phyloP scores from a whole-genome alignment of 2,329 filamentous ascomycete genomes.

The Xylariales sp. region DNA sequence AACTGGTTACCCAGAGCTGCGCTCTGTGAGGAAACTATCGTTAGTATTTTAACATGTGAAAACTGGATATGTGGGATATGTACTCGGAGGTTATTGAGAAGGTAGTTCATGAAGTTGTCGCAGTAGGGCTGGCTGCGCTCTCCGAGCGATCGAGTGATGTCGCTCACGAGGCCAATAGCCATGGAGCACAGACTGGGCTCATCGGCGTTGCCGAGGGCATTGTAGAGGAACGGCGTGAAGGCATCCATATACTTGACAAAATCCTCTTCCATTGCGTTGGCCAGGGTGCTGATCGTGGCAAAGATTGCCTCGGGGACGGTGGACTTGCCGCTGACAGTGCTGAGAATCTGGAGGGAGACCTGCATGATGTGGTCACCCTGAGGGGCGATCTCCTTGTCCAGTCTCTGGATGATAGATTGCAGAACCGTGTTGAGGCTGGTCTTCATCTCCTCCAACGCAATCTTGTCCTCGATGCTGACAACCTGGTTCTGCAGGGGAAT shows the following conservation, averaged over 20 bases:
- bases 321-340: slow-evolving; percentile 75
- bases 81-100: slow-evolving; percentile 85
- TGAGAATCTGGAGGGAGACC: slow-evolving; percentile 75
- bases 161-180: slow-evolving; percentile 95
- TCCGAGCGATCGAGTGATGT: slow-evolving; percentile 88
- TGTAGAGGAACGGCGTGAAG: slow-evolving; percentile 89
- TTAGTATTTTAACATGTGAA: background rate
- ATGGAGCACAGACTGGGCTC: slow-evolving; percentile 92
- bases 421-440: slow-evolving; percentile 90
- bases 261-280: slow-evolving; percentile 85
- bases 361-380: slow-evolving; percentile 95
- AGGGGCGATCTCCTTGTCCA: slow-evolving; percentile 86
- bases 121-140: slow-evolving; percentile 92
- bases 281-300: slow-evolving; percentile 84
- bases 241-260: slow-evolving; percentile 98
- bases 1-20: slow-evolving; percentile 89
- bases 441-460: slow-evolving; percentile 96
- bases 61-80: slow-evolving; percentile 24
- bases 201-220: slow-evolving; percentile 90
- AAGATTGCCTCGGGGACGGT: slow-evolving; percentile 94
- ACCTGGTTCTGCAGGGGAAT: slow-evolving; percentile 87
- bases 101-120: slow-evolving; percentile 96
- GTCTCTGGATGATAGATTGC: slow-evolving; percentile 82
- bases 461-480: slow-evolving; percentile 93
- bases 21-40: slow-evolving; percentile 57